Evolutionary conservation across 805 yeast species (phyloP).

Genomic region (Wickerhamomyces tratensis): DNA sequence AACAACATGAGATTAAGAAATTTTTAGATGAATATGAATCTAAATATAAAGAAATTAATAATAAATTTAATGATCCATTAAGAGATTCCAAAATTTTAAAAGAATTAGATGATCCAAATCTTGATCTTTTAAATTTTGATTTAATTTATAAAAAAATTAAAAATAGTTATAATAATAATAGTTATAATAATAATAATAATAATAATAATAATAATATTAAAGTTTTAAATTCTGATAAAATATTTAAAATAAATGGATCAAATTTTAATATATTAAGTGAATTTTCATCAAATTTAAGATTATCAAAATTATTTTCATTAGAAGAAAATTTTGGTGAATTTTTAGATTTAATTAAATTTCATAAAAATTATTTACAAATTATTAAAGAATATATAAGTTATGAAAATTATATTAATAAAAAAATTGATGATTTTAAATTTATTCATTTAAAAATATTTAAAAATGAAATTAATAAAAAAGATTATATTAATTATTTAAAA

Average conservation of each 20-base stretch:
- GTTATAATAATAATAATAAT: constrained; percentile 20
- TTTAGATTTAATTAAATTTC: constrained; percentile 45
- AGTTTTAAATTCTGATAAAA: constrained; percentile 3
- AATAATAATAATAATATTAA: constrained; percentile 20
- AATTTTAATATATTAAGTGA: constrained; percentile 32
- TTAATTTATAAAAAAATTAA: constrained; percentile 21
- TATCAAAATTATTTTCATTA: constrained; percentile 42
- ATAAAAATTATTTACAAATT: constrained; percentile 44
- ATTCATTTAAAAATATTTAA: constrained; percentile 15
- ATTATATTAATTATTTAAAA: constrained; percentile 35
- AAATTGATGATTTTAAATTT: constrained; percentile 25
- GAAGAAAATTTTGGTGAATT: constrained; percentile 58
- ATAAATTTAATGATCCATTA: too few relatives aligned
- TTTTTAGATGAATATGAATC: constrained; percentile 37
- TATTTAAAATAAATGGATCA: constrained; percentile 9
- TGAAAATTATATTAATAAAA: constrained; percentile 34
- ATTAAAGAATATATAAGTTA: constrained; percentile 30
- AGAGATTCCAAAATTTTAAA: constrained; percentile 1
- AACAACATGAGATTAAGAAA: constrained; percentile 55
- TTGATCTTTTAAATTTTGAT: constrained; percentile 29
- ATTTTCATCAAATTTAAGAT: constrained; percentile 36
- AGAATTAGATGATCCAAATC: constrained; percentile 15
- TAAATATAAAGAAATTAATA: too few relatives aligned
- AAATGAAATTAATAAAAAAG: constrained; percentile 19
- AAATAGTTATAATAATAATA: constrained; percentile 20